phyloP scores from a whole-genome alignment of 306 rosid genomes.

The Fragaria vesca region DNA sequence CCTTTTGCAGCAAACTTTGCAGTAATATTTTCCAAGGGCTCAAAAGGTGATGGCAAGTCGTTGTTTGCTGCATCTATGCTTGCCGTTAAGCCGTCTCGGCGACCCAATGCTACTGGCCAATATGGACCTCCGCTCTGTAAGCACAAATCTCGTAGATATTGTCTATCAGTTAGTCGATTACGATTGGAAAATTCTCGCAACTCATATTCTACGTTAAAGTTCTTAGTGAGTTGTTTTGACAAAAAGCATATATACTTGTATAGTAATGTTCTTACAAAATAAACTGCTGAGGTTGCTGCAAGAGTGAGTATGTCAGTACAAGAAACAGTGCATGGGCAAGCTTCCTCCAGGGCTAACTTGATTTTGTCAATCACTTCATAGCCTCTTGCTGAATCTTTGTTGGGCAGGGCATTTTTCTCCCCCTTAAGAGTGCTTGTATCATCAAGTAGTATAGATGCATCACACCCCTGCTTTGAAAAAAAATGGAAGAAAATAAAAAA shows the following conservation, averaged over 20 bases:
- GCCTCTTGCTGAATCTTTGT: constrained; percentile 69
- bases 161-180: not conserved
- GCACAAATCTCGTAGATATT: not conserved
- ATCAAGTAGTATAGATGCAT: constrained; percentile 73
- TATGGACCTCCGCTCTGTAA: constrained; percentile 66
- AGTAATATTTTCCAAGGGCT: constrained; percentile 56
- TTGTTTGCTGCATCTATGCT: constrained; percentile 51
- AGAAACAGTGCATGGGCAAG: constrained; percentile 84
- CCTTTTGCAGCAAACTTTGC: constrained; percentile 68
- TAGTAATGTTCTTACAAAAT: constrained; percentile 42
- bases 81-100: constrained; percentile 75
- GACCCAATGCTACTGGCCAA: constrained; percentile 72
- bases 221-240: not conserved
- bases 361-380: constrained; percentile 73
- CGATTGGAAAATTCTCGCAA: not conserved
- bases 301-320: constrained; percentile 82
- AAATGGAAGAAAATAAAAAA: not conserved
- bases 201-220: not conserved
- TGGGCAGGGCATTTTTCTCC: constrained; percentile 77
- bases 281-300: constrained; percentile 75
- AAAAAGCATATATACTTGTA: too few relatives aligned
- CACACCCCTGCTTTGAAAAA: constrained; percentile 63
- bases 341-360: constrained; percentile 59
- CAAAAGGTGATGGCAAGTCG: constrained; percentile 78
- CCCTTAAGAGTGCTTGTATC: constrained; percentile 62